Evolutionary conservation across 108 stramenopile genomes (phyloP).

Genomic region (Pseudonitzschia multistriata): DNA sequence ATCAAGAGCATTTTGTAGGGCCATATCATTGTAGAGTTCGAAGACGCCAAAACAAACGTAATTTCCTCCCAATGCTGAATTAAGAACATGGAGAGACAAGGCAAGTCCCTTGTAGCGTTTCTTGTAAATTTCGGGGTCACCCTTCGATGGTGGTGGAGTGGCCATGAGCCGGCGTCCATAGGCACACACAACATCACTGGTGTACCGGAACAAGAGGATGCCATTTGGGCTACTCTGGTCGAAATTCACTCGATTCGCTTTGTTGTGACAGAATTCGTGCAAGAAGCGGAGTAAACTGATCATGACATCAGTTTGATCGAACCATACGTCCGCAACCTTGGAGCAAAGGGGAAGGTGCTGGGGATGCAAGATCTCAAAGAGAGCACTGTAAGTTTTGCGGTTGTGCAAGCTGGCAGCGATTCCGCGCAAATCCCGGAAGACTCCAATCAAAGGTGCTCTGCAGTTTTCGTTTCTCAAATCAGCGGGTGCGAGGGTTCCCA

Average conservation of each 20-base stretch:
- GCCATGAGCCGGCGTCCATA: slow-evolving; percentile 79
- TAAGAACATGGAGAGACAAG: slow-evolving; percentile 83
- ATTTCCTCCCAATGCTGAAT: slow-evolving; percentile 92
- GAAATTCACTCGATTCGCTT: slow-evolving; percentile 96
- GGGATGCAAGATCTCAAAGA: slow-evolving; percentile 95
- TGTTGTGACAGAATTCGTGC: slow-evolving; percentile 97
- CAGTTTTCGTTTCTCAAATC: slow-evolving; percentile 74
- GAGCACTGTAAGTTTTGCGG: slow-evolving; percentile 82
- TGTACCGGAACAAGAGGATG: slow-evolving; percentile 94
- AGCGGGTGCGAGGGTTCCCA: slow-evolving; percentile 57
- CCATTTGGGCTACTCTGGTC: slow-evolving; percentile 96
- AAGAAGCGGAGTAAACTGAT: slow-evolving; percentile 93
- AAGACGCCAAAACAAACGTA: slow-evolving; percentile 99
- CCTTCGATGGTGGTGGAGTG: slow-evolving; percentile 42
- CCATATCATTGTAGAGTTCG: slow-evolving; percentile 92
- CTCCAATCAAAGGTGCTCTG: slow-evolving; percentile 83
- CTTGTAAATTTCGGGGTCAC: slow-evolving; percentile 85
- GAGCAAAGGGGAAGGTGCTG: slow-evolving; percentile 81
- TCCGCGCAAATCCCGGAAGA: slow-evolving; percentile 93
- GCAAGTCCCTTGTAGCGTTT: slow-evolving; percentile 92
- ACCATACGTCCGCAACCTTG: slow-evolving; percentile 90
- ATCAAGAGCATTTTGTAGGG: slow-evolving; percentile 88
- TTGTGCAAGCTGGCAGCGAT: slow-evolving; percentile 92
- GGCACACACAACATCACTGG: slow-evolving; percentile 91
- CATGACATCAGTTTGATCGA: slow-evolving; percentile 91